These are phyloP conservation scores for Dictyostelium intermedium DNA, from an alignment of 78 protist genomes.

Conservation along the genomic window DNA sequence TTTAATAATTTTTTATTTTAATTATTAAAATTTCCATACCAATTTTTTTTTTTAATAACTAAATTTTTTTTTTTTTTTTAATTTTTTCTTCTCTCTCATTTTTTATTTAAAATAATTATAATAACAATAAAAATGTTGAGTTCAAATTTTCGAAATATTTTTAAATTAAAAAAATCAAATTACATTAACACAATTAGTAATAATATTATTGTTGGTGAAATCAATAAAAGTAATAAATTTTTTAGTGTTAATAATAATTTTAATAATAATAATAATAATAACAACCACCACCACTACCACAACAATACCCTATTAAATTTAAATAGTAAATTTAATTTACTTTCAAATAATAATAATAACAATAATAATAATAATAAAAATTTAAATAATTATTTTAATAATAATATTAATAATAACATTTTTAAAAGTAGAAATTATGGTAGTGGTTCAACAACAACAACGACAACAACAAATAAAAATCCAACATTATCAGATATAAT, in stretches of 20 bases:
- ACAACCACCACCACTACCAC: neutral
- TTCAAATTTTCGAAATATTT: neutral
- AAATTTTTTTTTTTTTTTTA: too few relatives aligned
- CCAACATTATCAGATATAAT: neutral
- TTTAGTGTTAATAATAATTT: neutral
- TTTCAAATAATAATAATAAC: neutral
- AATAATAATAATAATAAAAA: too few relatives aligned
- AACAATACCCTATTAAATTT: neutral
- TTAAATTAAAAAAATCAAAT: too few relatives aligned
- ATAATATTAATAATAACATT: neutral
- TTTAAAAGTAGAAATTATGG: neutral
- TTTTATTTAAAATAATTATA: too few relatives aligned
- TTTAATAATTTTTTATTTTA: too few relatives aligned
- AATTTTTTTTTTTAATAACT: too few relatives aligned
- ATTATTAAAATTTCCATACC: neutral
- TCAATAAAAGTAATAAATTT: neutral
- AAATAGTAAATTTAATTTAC: neutral
- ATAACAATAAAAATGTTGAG: neutral
- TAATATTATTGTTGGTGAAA: neutral
- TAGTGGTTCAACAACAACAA: neutral
- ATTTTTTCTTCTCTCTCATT: too few relatives aligned
- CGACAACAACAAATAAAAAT: too few relatives aligned
- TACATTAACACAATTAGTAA: neutral
- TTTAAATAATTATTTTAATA: neutral
- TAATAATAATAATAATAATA: neutral